phyloP scores from a whole-genome alignment of 2,329 filamentous ascomycete genomes.

The Madurella mycetomatis region DNA sequence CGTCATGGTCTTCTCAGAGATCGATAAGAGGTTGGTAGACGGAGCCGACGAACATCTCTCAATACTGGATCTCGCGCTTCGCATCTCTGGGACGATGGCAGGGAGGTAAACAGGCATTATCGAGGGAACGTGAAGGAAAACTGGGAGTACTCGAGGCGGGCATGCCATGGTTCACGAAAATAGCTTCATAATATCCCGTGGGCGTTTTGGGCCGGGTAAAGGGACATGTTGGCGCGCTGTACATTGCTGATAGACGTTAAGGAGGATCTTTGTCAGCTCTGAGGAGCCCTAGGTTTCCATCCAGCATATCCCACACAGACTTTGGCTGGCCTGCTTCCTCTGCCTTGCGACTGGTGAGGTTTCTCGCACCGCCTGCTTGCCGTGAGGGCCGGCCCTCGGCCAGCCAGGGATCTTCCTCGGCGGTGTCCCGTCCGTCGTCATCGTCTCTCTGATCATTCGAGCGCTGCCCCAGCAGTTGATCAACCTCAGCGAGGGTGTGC shows the following conservation, averaged over 20 bases:
- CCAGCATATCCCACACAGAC: constrained; percentile 49
- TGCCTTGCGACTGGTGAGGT: constrained; percentile 20
- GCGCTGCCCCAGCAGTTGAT: constrained; percentile 41
- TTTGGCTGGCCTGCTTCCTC: constrained; percentile 12
- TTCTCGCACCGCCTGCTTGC: constrained; percentile 22
- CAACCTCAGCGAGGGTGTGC: constrained; percentile 45
- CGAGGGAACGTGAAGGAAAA: background rate
- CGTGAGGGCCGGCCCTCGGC: constrained; percentile 29
- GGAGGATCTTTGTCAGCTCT: constrained; percentile 15
- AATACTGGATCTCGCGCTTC: constrained; percentile 77
- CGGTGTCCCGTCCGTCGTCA: constrained; percentile 10
- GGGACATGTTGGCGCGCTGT: background rate
- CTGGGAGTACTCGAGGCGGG: background rate
- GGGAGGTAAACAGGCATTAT: constrained; percentile 32
- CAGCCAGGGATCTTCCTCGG: constrained; percentile 38
- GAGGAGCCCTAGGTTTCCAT: constrained; percentile 50
- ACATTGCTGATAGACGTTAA: constrained; percentile 6
- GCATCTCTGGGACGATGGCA: constrained; percentile 70
- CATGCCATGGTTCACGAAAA: background rate
- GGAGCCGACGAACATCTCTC: constrained; percentile 93
- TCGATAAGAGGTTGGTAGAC: constrained; percentile 91
- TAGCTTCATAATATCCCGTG: constrained; percentile 5
- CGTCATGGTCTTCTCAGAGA: constrained; percentile 82
- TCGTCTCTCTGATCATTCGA: constrained; percentile 18
- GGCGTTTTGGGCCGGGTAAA: constrained; percentile 14